These are phyloP conservation scores for Peniophora sp. DNA, from an alignment of 1,284 basidiomycete genomes.

Conservation along the genomic window DNA sequence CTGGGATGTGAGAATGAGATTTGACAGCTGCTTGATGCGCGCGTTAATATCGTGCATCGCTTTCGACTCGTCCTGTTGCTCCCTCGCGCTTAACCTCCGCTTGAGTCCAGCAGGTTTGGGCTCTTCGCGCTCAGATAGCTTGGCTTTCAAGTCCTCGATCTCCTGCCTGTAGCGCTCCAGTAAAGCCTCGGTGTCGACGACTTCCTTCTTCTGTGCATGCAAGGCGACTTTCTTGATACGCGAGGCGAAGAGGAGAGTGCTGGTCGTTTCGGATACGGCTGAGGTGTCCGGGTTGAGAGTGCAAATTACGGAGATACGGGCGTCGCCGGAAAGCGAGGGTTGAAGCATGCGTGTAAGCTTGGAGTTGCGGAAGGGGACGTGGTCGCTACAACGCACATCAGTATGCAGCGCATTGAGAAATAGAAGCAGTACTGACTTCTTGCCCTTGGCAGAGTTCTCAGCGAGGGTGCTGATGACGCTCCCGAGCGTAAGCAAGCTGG, in stretches of 20 bases:
- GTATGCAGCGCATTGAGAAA: background rate
- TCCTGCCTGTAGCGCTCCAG: constrained; percentile 88
- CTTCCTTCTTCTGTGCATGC: constrained; percentile 87
- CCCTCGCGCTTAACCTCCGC: constrained; percentile 58
- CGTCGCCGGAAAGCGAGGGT: constrained; percentile 90
- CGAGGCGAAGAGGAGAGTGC: constrained; percentile 84
- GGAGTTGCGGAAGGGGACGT: constrained; percentile 93
- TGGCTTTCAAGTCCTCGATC: constrained; percentile 75
- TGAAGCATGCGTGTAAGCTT: constrained; percentile 93
- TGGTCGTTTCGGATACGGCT: constrained; percentile 76
- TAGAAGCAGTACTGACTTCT: constrained; percentile 36
- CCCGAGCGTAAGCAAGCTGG: constrained; percentile 83
- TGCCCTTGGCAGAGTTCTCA: constrained; percentile 77
- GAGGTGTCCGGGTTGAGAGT: constrained; percentile 81
- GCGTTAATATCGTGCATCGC: constrained; percentile 77
- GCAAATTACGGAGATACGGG: constrained; percentile 93
- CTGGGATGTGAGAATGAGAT: constrained; percentile 80
- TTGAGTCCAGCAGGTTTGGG: constrained; percentile 35
- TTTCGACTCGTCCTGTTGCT: constrained; percentile 74
- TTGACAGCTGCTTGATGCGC: constrained; percentile 79
- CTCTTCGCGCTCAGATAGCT: constrained; percentile 59
- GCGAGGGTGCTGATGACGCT: constrained; percentile 85
- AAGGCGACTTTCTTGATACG: constrained; percentile 81
- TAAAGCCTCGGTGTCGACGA: constrained; percentile 87
- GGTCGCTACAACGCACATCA: constrained; percentile 43